phyloP scores from a whole-genome alignment of 306 rosid species.

The Vicia villosa region DNA sequence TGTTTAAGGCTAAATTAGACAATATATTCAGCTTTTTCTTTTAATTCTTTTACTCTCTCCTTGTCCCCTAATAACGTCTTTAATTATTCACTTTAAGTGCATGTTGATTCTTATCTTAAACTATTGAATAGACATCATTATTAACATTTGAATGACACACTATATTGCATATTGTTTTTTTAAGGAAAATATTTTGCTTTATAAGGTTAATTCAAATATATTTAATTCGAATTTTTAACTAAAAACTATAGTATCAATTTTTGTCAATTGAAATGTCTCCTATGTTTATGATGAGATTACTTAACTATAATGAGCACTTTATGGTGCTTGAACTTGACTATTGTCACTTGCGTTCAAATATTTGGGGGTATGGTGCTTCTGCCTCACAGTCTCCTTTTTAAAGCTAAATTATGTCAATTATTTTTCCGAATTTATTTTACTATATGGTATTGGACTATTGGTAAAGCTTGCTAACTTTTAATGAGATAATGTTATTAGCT shows the following conservation, averaged over 20 bases:
- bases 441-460: too few species aligned
- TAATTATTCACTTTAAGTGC: slow-evolving; percentile 3
- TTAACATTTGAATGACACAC: slow-evolving; percentile 10
- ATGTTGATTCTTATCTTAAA: slow-evolving; percentile 9
- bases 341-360: slow-evolving; percentile 1
- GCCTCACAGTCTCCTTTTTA: background rate
- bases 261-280: too few species aligned
- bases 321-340: slow-evolving; percentile 6
- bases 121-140: background rate
- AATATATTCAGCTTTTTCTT: background rate
- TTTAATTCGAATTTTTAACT: too few species aligned
- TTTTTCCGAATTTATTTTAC: too few species aligned
- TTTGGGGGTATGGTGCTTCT: background rate
- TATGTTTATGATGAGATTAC: too few species aligned
- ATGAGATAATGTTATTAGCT: too few species aligned
- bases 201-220: too few species aligned
- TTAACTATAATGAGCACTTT: background rate
- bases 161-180: too few species aligned
- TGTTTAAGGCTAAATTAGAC: background rate
- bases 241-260: too few species aligned
- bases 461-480: too few species aligned
- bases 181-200: background rate
- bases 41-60: background rate
- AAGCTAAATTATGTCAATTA: background rate
- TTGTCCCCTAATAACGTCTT: background rate